Conservation (phyloP, 495 filamentous ascomycete species). For the Chaetomium cochliodes region DNA sequence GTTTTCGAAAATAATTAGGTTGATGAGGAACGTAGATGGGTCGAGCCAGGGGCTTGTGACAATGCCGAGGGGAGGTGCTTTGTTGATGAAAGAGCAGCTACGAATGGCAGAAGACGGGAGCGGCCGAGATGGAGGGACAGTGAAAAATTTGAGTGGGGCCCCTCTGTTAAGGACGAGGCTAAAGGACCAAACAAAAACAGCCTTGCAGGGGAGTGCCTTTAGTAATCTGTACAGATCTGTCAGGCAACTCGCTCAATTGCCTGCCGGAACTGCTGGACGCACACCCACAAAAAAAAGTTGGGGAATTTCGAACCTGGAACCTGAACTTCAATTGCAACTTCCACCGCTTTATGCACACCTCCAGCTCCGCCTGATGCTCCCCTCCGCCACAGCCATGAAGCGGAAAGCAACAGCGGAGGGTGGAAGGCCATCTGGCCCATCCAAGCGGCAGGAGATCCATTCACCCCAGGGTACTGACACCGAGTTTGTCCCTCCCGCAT, state of each 20-base stretch:
- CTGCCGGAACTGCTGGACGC: slow-evolving; percentile 19
- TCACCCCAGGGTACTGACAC: not conserved
- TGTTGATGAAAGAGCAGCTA: slow-evolving; percentile 10
- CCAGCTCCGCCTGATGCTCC: not conserved
- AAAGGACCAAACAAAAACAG: not conserved
- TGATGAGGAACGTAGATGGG: not conserved
- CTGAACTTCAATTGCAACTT: slow-evolving; percentile 6
- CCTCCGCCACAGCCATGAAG: slow-evolving; percentile 20
- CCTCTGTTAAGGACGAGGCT: slow-evolving; percentile 15
- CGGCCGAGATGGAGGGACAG: slow-evolving; percentile 27
- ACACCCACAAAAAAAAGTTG: slow-evolving; percentile 34
- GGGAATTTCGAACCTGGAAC: slow-evolving; percentile 10
- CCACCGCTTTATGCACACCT: not conserved
- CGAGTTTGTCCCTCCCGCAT: not conserved
- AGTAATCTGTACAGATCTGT: too few species aligned
- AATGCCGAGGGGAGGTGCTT: slow-evolving; percentile 12
- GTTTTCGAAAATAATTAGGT: not conserved
- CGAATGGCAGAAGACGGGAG: slow-evolving; percentile 13
- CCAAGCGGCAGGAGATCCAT: slow-evolving; percentile 17
- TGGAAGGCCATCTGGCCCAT: not conserved
- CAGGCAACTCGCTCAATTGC: too few species aligned
- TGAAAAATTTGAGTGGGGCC: slow-evolving; percentile 36
- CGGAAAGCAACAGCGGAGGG: slow-evolving; percentile 15
- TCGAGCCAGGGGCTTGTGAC: not conserved
- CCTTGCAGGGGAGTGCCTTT: slow-evolving; percentile 3